Evolutionary conservation across 2,329 filamentous ascomycete species (phyloP).

Genomic region (Fusarium illudens): DNA sequence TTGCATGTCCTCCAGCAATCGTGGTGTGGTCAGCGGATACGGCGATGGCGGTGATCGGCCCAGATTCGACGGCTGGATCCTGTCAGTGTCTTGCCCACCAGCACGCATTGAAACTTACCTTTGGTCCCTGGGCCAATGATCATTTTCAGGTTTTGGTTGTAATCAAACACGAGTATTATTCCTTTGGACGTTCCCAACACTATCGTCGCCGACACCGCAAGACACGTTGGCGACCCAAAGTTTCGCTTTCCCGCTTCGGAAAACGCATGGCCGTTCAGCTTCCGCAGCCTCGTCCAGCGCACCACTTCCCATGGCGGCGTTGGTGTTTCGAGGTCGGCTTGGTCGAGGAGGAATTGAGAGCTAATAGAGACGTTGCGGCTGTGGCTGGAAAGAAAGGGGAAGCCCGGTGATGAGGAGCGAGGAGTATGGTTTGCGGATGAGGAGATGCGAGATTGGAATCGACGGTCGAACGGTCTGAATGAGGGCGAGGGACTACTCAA

Average conservation of each 20-base stretch:
- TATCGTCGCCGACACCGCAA: constrained; percentile 87
- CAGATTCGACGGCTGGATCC: constrained; percentile 81
- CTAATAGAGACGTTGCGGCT: constrained; percentile 83
- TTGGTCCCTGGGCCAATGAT: constrained; percentile 95
- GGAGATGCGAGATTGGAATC: constrained; percentile 87
- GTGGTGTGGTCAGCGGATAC: constrained; percentile 95
- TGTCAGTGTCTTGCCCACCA: constrained; percentile 42
- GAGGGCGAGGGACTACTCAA: constrained; percentile 78
- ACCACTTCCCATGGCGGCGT: constrained; percentile 96
- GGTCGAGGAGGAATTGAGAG: constrained; percentile 71
- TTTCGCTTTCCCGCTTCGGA: constrained; percentile 91
- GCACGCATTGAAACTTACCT: constrained; percentile 58
- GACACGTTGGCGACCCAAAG: constrained; percentile 90
- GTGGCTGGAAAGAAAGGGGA: constrained; percentile 77
- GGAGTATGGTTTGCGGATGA: constrained; percentile 65
- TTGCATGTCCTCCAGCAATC: constrained; percentile 87
- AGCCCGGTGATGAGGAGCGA: constrained; percentile 79
- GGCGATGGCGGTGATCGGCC: constrained; percentile 84
- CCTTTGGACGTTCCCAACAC: constrained; percentile 94
- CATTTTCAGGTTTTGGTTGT: constrained; percentile 92
- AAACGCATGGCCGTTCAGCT: constrained; percentile 88
- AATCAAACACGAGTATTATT: constrained; percentile 95
- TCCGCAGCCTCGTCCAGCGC: constrained; percentile 92
- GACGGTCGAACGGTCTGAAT: constrained; percentile 90
- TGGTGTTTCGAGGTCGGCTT: constrained; percentile 72